These are phyloP conservation scores for Aspergillus bertholletiae DNA, from an alignment of 495 filamentous ascomycete genomes.

Conservation along the genomic window DNA sequence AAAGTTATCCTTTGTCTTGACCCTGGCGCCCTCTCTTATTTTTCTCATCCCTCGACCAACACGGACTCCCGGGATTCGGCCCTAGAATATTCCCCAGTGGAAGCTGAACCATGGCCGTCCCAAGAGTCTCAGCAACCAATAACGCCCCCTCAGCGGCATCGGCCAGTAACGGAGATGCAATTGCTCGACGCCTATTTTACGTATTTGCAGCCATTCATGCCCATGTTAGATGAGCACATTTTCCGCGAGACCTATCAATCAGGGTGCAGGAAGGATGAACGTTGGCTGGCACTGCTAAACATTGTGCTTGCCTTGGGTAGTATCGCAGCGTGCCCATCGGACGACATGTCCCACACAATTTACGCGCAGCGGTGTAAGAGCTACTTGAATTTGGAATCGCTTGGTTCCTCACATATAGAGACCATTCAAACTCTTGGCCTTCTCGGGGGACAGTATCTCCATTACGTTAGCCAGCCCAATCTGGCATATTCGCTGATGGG, in stretches of 20 bases:
- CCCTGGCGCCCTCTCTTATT: conserved; percentile 57
- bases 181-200: conserved; percentile 77
- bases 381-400: conserved; percentile 62
- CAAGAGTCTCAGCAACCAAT: conserved; percentile 25
- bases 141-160: conserved; percentile 24
- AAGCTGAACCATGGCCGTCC: conserved; percentile 19
- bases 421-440: conserved; percentile 67
- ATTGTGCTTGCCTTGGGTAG: conserved; percentile 79
- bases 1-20: conserved; percentile 78
- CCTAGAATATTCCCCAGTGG: conserved; percentile 22
- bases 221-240: conserved; percentile 71
- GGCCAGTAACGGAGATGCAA: conserved; percentile 42
- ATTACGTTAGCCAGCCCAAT: conserved; percentile 77
- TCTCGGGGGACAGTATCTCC: conserved; percentile 74
- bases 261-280: conserved; percentile 61
- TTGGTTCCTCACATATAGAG: conserved; percentile 56
- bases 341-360: conserved; percentile 66
- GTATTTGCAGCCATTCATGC: conserved; percentile 69
- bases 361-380: conserved; percentile 71
- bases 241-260: conserved; percentile 71
- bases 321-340: conserved; percentile 64
- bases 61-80: conserved; percentile 14
- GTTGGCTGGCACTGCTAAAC: conserved; percentile 75
- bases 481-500: conserved; percentile 55
- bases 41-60: conserved; percentile 39